These are phyloP conservation scores for Thalia dealbata DNA, from an alignment of 176 grass and related monocot genomes.

Conservation along the genomic window DNA sequence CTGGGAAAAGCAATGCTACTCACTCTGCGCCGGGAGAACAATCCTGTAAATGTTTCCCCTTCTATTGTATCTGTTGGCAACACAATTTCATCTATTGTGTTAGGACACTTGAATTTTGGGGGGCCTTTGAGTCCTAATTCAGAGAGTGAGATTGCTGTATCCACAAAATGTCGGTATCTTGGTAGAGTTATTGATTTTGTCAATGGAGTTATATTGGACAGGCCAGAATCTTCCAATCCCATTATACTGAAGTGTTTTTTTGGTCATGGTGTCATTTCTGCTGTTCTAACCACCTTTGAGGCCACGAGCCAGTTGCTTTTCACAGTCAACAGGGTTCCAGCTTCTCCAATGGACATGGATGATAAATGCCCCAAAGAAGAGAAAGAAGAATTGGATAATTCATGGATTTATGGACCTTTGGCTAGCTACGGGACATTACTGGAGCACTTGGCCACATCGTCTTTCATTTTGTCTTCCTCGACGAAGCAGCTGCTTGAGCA, in stretches of 20 bases:
- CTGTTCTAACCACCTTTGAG: constrained; percentile 86
- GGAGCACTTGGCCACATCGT: constrained; percentile 85
- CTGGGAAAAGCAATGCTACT: constrained; percentile 90
- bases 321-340: constrained; percentile 41
- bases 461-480: constrained; percentile 76
- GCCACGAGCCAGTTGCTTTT: constrained; percentile 98
- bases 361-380: constrained; percentile 51
- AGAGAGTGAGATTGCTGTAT: constrained; percentile 60
- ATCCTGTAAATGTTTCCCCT: constrained; percentile 59
- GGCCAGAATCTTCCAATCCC: constrained; percentile 85
- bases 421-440: constrained; percentile 68
- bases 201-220: constrained; percentile 78
- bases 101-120: constrained; percentile 87
- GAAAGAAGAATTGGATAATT: constrained; percentile 54
- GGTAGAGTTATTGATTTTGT: constrained; percentile 86
- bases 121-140: constrained; percentile 43
- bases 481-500: constrained; percentile 91
- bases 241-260: constrained; percentile 88
- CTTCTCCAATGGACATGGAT: constrained; percentile 82
- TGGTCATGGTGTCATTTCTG: constrained; percentile 70
- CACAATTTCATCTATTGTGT: constrained; percentile 65
- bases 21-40: constrained; percentile 82
- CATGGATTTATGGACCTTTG: constrained; percentile 91
- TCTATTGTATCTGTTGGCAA: constrained; percentile 72
- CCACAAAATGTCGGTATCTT: constrained; percentile 80